Evolutionary conservation across 1,284 basidiomycete species (phyloP).

Genomic region (Apiotrichum gamsii): DNA sequence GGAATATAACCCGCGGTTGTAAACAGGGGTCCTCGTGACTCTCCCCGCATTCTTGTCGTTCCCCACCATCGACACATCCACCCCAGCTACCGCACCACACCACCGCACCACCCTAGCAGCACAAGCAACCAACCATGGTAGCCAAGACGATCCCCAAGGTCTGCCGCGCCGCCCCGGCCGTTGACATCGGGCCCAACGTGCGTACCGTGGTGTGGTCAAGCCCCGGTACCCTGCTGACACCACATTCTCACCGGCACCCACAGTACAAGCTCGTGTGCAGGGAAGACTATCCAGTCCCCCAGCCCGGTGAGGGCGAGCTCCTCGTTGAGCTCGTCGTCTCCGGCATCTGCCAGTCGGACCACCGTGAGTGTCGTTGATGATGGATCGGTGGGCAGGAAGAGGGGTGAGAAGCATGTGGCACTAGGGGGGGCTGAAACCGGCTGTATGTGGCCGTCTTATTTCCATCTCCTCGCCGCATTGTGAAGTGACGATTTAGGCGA

Average conservation of each 20-base stretch:
- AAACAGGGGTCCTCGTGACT: too few relatives aligned
- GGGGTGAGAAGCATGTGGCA: too few relatives aligned
- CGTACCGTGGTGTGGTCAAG: too few relatives aligned
- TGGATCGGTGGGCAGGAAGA: too few relatives aligned
- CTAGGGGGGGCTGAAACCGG: too few relatives aligned
- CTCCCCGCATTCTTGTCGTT: too few relatives aligned
- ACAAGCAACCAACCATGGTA: conserved; percentile 3
- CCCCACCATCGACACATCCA: too few relatives aligned
- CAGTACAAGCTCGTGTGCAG: conserved; percentile 14
- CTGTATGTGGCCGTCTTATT: too few relatives aligned
- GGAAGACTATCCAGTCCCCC: conserved; percentile 19
- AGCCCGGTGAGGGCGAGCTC: conserved; percentile 14
- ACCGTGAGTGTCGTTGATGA: conserved; percentile 16
- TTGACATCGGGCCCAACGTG: conserved; percentile 10
- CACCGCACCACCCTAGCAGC: neutral
- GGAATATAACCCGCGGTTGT: too few relatives aligned
- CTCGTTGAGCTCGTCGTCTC: conserved; percentile 17
- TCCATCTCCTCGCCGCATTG: too few relatives aligned
- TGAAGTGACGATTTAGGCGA: too few relatives aligned
- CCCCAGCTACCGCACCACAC: neutral
- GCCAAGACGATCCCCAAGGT: conserved; percentile 11
- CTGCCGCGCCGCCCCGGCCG: conserved; percentile 16
- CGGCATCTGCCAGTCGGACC: conserved; percentile 19
- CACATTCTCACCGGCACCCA: neutral
- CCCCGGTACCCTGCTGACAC: too few relatives aligned